Percentiles rank a stretch among this genome's conserved stretches.
Evolutionary conservation across 2,329 filamentous ascomycete genomes (phyloP).

Genomic region (Xylariaceae sp.): DNA sequence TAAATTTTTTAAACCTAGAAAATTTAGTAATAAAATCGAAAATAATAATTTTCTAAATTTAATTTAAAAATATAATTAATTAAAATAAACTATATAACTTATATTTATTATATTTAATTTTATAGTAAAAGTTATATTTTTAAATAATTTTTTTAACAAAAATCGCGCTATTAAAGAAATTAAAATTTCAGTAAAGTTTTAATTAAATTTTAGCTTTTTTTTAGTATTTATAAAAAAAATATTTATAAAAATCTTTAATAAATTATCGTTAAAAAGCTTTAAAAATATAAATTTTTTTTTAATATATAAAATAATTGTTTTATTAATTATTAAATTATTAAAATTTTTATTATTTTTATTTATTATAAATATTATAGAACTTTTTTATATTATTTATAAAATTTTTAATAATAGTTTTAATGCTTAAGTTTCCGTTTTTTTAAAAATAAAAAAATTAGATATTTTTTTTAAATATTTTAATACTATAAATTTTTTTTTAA

Average conservation of each 20-base stretch:
- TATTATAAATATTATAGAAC: slow-evolving; percentile 1
- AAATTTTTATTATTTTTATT: neutral
- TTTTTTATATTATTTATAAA: neutral
- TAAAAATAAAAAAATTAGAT: neutral
- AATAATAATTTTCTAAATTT: neutral
- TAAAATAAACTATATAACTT: neutral
- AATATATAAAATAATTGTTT: neutral
- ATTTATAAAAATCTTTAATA: neutral
- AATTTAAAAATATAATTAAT: neutral
- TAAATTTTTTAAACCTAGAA: neutral
- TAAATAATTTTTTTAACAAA: neutral
- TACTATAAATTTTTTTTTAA: neutral
- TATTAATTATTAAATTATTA: neutral
- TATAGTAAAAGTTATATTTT: neutral
- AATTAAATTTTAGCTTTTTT: too few relatives aligned
- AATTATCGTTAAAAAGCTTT: neutral
- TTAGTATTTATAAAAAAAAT: neutral
- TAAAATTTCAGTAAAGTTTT: neutral
- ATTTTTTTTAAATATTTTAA: slow-evolving; percentile 2
- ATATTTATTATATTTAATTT: neutral
- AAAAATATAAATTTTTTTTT: neutral
- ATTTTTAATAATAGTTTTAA: neutral
- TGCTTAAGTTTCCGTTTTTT: slow-evolving; percentile 1
- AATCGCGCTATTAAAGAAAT: neutral
- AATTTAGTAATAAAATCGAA: neutral